Base-by-base conservation (phyloP, 495 filamentous ascomycete species). In the Aspergillus bridgeri region DNA sequence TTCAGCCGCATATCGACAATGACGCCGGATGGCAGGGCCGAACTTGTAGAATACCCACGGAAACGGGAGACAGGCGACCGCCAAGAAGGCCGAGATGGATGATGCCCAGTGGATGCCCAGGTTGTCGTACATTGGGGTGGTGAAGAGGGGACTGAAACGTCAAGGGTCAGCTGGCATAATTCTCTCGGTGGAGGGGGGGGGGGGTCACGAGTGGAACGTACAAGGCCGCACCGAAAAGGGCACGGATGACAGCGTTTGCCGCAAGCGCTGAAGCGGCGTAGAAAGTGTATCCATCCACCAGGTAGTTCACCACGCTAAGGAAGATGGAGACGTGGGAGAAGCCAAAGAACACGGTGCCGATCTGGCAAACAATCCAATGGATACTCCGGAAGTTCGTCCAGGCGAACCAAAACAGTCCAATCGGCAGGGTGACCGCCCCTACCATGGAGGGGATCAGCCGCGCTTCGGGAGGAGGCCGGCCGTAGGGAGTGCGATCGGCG, bases 41-140 rank as follows among this genome's bases (percentile, higher is more conserved):
- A 86, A 89, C 49, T 77, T 79, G 60, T 84, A 86, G 64, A 90
- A 85, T 9, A 91, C 67, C 62, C 83, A 84, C 0, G 87, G 88
- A 60, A 88, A 84, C 0, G 88, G 88, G 44, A 88, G 66, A 66
- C 86, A 89, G 2, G 72, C 76, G n/a, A 90, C 56, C 3, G 85
- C 79, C 2, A 91, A 70, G 66, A 90, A 89, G 0, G 85, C 88
- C 2, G 86, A 84, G 23, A 91, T 74, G 1, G 79, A 80, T 25
- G 78, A 83, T 2, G 85, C 88, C 88, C 87, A 90, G 66, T 89
- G 85, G 48, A 84, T 80, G 46, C 88, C 88, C 0, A 91, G 76
- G 54, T 79, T 74, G 1, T 70, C 42, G 66, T 87, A 91, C 84
- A 90, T 86, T 42, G 80, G 64, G 0, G 79, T 79, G 0, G 88